Percentiles rank a stretch among this genome's conserved stretches.
phyloP scores from a whole-genome alignment of 1,139 yeast genomes.

The Tardiomyces digboiensis region DNA sequence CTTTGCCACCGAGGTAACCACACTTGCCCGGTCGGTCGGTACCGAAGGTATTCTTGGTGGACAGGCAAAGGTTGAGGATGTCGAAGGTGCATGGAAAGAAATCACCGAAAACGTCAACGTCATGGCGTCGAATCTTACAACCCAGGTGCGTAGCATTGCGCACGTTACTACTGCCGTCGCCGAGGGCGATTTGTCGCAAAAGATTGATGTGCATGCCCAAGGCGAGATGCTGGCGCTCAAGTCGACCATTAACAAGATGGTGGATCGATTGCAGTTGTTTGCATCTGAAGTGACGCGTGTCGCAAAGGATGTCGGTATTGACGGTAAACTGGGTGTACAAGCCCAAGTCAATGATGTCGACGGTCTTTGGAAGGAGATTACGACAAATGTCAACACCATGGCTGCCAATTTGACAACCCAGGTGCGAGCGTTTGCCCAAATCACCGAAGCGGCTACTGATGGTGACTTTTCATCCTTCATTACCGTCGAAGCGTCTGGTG shows the following conservation, averaged over 20 bases:
- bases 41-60: slow-evolving; percentile 87
- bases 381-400: slow-evolving; percentile 91
- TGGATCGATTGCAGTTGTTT: slow-evolving; percentile 78
- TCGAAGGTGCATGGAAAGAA: slow-evolving; percentile 91
- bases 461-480: slow-evolving; percentile 87
- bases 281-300: slow-evolving; percentile 86
- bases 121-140: slow-evolving; percentile 84
- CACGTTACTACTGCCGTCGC: slow-evolving; percentile 92
- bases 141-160: slow-evolving; percentile 84
- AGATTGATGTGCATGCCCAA: slow-evolving; percentile 83
- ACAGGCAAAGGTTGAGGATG: slow-evolving; percentile 86
- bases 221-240: slow-evolving; percentile 73
- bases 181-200: slow-evolving; percentile 81
- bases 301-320: slow-evolving; percentile 88
- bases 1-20: slow-evolving; percentile 83
- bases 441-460: slow-evolving; percentile 90
- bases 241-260: slow-evolving; percentile 82
- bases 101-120: slow-evolving; percentile 83
- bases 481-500: slow-evolving; percentile 88
- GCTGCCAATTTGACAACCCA: slow-evolving; percentile 86
- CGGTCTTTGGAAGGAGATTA: slow-evolving; percentile 87
- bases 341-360: slow-evolving; percentile 89
- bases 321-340: slow-evolving; percentile 86
- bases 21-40: slow-evolving; percentile 82
- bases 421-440: slow-evolving; percentile 89